Evolutionary conservation across 768 basidiomycete genomes (phyloP).

Genomic region (Termitomyces titanicus): DNA sequence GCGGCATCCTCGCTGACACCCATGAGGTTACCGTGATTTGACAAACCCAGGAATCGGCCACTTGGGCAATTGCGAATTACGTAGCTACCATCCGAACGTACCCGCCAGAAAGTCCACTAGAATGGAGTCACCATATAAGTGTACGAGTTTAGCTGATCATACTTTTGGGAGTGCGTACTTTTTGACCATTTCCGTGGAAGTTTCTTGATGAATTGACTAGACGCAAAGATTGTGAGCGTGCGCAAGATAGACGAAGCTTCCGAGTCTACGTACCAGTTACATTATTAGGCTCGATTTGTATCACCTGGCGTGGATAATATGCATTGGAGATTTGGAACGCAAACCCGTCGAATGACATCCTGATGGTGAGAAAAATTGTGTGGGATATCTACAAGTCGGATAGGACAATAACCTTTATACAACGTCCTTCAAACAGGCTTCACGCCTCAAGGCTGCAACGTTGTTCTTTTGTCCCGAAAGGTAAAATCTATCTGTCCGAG

Average conservation of each 20-base stretch:
- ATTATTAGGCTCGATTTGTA: neutral
- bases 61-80: conserved; percentile 5
- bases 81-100: conserved; percentile 1
- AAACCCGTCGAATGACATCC: conserved; percentile 1
- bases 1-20: conserved; percentile 5
- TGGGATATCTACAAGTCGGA: neutral
- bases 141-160: neutral
- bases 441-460: conserved; percentile 1
- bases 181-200: neutral
- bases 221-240: neutral
- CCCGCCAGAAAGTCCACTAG: conserved; percentile 8
- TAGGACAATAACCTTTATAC: too few relatives aligned
- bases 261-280: neutral
- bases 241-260: neutral
- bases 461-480: neutral
- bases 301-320: conserved; percentile 4
- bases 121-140: neutral
- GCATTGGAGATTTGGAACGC: conserved; percentile 4
- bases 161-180: neutral
- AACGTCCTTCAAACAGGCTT: neutral
- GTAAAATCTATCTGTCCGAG: too few relatives aligned
- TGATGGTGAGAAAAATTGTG: neutral
- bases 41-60: conserved; percentile 1
- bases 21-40: neutral
- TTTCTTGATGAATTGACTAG: neutral